These are phyloP conservation scores for Jackrogersella multiformis DNA, from an alignment of 495 filamentous ascomycete genomes.

Conservation along the genomic window DNA sequence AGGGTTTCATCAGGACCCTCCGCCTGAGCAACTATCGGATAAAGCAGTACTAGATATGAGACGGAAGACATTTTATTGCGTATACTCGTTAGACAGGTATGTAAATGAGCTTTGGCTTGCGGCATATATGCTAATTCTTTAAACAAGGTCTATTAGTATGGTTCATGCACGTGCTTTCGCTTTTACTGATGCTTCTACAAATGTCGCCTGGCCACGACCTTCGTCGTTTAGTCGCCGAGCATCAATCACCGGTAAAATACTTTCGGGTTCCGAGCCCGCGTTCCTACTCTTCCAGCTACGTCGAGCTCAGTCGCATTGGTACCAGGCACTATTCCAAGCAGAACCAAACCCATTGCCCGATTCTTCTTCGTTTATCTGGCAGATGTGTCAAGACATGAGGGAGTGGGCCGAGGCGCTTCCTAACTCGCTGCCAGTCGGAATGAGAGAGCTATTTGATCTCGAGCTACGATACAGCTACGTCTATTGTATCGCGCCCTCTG, in stretches of 20 bases:
- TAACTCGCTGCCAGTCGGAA: conserved; percentile 61
- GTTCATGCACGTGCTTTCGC: conserved; percentile 84
- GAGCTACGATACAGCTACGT: conserved; percentile 87
- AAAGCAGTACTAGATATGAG: conserved; percentile 75
- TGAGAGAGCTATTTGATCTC: conserved; percentile 76
- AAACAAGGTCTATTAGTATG: conserved; percentile 76
- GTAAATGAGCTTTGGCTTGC: conserved; percentile 21
- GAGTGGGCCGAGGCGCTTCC: conserved; percentile 73
- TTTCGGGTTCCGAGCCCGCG: conserved; percentile 59
- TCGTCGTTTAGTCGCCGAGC: conserved; percentile 49
- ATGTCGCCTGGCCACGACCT: conserved; percentile 66
- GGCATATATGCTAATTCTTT: conserved; percentile 8
- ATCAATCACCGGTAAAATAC: conserved; percentile 51
- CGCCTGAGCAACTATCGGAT: conserved; percentile 67
- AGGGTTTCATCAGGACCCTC: conserved; percentile 88
- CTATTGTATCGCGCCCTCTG: conserved; percentile 80
- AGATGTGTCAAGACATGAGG: conserved; percentile 69
- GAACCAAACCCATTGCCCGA: conserved; percentile 67
- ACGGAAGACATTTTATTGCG: conserved; percentile 82
- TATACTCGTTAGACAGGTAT: conserved; percentile 87
- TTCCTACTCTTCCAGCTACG: conserved; percentile 79
- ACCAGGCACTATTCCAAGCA: conserved; percentile 81
- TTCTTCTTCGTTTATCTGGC: conserved; percentile 67
- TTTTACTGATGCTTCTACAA: conserved; percentile 87
- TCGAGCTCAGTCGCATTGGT: conserved; percentile 80